phyloP scores from a whole-genome alignment of 163 green algal genomes.

The Coccomyxa subellipsoidea region DNA sequence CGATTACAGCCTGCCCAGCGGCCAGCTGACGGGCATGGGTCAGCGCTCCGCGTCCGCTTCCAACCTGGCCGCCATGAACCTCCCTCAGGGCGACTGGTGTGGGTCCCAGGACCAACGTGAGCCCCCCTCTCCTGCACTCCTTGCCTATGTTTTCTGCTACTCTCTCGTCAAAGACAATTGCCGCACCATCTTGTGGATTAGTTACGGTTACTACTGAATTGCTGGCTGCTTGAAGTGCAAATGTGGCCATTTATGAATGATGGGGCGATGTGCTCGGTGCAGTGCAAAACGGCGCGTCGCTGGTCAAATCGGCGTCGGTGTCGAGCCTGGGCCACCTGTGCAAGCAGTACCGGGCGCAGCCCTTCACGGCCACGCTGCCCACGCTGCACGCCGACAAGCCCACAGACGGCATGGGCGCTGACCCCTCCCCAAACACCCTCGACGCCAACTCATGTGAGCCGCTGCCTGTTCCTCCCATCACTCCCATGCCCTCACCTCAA shows the following conservation, averaged over 20 bases:
- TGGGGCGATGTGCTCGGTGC: not conserved
- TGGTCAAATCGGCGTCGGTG: conserved; percentile 1
- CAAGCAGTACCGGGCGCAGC: not conserved
- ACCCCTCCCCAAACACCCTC: not conserved
- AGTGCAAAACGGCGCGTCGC: not conserved
- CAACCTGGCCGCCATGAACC: not conserved
- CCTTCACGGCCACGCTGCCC: not conserved
- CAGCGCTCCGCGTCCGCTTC: not conserved
- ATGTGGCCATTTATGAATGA: too few relatives aligned
- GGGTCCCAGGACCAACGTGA: not conserved
- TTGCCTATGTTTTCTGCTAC: not conserved
- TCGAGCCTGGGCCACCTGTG: not conserved
- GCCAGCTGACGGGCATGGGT: not conserved
- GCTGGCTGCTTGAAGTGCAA: not conserved
- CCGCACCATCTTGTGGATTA: not conserved
- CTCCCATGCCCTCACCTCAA: not conserved
- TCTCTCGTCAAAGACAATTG: too few relatives aligned
- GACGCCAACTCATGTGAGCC: not conserved
- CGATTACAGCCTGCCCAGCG: not conserved
- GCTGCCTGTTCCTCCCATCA: too few relatives aligned
- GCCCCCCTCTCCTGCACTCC: not conserved
- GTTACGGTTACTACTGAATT: not conserved
- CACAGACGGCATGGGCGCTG: not conserved
- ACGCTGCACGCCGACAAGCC: not conserved
- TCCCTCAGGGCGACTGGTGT: not conserved